Conservation (phyloP, 2,329 filamentous ascomycete genomes). For the Fusarium sp. region DNA sequence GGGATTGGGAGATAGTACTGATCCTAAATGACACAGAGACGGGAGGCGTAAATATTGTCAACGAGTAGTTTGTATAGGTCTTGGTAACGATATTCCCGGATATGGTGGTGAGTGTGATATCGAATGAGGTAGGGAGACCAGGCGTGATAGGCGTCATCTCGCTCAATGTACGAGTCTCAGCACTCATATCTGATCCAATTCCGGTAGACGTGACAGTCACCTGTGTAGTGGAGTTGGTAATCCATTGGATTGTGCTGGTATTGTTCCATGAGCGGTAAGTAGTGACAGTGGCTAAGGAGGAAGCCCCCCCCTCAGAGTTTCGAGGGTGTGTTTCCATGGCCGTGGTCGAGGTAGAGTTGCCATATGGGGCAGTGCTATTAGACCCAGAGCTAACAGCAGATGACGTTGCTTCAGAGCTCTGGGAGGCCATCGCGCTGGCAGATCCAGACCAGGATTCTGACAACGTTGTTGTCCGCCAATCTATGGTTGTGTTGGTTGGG, state of each 20-base stretch:
- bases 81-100: constrained; percentile 5
- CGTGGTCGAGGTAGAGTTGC: constrained; percentile 35
- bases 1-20: constrained; percentile 2
- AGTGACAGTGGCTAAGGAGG: constrained; percentile 15
- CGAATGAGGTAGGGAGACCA: constrained; percentile 15
- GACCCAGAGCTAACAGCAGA: constrained; percentile 17
- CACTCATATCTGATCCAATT: constrained; percentile 15
- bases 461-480: constrained; percentile 20
- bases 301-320: constrained; percentile 5
- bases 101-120: constrained; percentile 20
- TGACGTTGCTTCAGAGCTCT: background rate
- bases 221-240: constrained; percentile 17
- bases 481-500: constrained; percentile 29
- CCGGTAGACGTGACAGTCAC: constrained; percentile 1
- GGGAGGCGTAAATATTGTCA: constrained; percentile 18
- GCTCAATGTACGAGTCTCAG: constrained; percentile 5
- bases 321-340: constrained; percentile 3
- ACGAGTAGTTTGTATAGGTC: constrained; percentile 4
- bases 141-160: constrained; percentile 8
- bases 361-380: constrained; percentile 28
- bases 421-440: background rate
- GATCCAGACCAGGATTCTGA: constrained; percentile 2
- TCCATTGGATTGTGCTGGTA: constrained; percentile 15
- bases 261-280: constrained; percentile 11
- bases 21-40: constrained; percentile 18